Base-by-base conservation (phyloP, 495 filamentous ascomycete species). In the Talaromyces nanjingensis region DNA sequence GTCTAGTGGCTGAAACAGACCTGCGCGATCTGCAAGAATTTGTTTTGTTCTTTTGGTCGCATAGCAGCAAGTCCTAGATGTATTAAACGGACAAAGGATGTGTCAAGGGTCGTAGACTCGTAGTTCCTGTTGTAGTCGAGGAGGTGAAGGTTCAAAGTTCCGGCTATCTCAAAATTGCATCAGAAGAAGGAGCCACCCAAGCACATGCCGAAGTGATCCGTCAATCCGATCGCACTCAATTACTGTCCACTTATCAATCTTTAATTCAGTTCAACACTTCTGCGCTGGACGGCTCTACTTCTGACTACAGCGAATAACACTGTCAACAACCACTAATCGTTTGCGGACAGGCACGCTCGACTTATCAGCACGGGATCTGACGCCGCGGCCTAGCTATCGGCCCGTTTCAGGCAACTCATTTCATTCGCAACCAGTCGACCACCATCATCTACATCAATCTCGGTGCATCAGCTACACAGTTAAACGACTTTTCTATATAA, bases 121-220 rank as follows among this genome's bases (percentile, higher is more conserved):
- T 24, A 24, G 22, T 53, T 37, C 2, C 11, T 54, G 49, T 54
- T 4, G 18, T 57, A 18, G 54, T 57, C 2, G 54, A 57, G 27
- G 25, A 7, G 6, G 54, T 29, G 53, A n/a, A 59, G 56, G 31
- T 9, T 59, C 27, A 33, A 20, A 37, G 56, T 59, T 59, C 56
- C 56, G 56, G 56, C 56, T 20, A 59, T 59, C 27, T 59, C n/a
- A 37, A 59, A 37, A 20, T 55, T 55, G 52, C 52, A 55, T 29
- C 52, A 55, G 56, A 56, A n/a, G 22, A 56, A 29, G 27, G 53
- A 56, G 53, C 53, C 27, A 27, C 53, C 16, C 16, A 56, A 59
- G 14, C 56, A 59, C 11, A 59, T 59, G 56, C 56, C 56, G 56
- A 59, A 59, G 53, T 9, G 31, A 59, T 18, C 56, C 56, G 56